Evolutionary conservation across 805 yeast species (phyloP).

Genomic region (Wickerhamiella dianesei): DNA sequence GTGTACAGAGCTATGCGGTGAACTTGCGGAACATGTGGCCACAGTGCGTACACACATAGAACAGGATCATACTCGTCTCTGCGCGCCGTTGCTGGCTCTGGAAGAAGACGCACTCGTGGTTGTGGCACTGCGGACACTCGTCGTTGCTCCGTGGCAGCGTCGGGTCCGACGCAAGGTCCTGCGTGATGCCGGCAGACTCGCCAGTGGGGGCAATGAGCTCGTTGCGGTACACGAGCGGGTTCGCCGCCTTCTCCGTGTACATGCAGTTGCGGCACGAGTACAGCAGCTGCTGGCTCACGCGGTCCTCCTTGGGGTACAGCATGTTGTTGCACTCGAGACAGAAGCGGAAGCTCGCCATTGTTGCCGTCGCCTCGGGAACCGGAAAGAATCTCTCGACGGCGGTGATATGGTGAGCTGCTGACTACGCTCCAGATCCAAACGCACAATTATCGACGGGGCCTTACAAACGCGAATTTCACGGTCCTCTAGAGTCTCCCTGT

Average conservation of each 20-base stretch:
- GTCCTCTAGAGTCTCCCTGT: too few relatives aligned
- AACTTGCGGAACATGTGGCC: conserved; percentile 45
- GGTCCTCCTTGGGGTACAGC: conserved; percentile 95
- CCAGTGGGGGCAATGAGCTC: conserved; percentile 81
- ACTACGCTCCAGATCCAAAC: background rate
- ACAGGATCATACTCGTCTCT: conserved; percentile 84
- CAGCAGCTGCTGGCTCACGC: conserved; percentile 54
- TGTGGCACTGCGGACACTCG: conserved; percentile 81
- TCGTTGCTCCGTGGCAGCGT: conserved; percentile 92
- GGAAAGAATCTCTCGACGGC: too few relatives aligned
- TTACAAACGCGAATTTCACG: too few relatives aligned
- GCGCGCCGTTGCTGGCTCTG: conserved; percentile 91
- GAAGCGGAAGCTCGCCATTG: conserved; percentile 59
- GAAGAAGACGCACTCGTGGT: conserved; percentile 86
- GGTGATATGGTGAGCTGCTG: background rate
- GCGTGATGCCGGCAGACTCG: conserved; percentile 94
- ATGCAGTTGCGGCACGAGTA: conserved; percentile 93
- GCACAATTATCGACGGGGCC: background rate
- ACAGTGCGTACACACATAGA: conserved; percentile 83
- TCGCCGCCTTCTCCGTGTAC: conserved; percentile 81
- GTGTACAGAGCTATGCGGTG: background rate
- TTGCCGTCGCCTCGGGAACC: background rate
- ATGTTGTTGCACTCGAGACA: conserved; percentile 96
- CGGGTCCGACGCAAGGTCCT: conserved; percentile 93
- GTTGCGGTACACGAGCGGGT: conserved; percentile 75